Percentiles rank a stretch among this genome's conserved stretches.
Evolutionary conservation across 305 asterid species (phyloP).

Genomic region (Ilex paraguariensis): DNA sequence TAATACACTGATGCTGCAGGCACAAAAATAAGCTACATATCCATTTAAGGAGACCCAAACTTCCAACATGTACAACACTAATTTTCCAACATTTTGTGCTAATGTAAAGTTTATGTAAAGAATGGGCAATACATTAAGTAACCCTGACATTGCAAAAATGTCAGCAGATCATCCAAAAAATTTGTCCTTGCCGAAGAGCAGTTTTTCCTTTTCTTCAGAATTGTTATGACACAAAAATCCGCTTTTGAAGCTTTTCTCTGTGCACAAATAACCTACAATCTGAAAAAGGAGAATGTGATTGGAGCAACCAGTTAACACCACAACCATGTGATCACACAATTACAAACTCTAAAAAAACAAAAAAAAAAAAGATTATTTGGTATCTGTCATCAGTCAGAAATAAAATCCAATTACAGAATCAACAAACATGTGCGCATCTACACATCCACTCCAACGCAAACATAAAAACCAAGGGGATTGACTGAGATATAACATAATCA

Average conservation of each 20-base stretch:
- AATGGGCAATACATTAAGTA: constrained; percentile 66
- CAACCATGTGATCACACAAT: too few species aligned
- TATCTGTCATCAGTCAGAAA: too few species aligned
- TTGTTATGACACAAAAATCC: constrained; percentile 16
- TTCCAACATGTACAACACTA: too few species aligned
- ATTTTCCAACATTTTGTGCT: neutral
- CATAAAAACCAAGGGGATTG: too few species aligned
- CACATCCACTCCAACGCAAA: too few species aligned
- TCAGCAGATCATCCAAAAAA: constrained; percentile 71
- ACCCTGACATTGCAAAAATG: constrained; percentile 84
- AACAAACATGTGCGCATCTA: too few species aligned
- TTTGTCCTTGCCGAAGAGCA: constrained; percentile 40
- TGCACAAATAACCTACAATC: constrained; percentile 25
- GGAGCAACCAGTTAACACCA: constrained; percentile 16
- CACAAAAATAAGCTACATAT: too few species aligned
- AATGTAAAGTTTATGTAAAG: constrained; percentile 6
- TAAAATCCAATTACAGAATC: too few species aligned
- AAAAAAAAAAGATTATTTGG: too few species aligned
- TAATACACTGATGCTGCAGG: neutral
- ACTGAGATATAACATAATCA: too few species aligned
- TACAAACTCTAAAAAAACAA: too few species aligned
- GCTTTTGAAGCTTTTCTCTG: constrained; percentile 27
- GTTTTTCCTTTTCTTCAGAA: constrained; percentile 34
- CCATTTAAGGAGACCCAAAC: too few species aligned
- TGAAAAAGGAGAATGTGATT: constrained; percentile 27